Percentiles rank a stretch among this genome's conserved stretches.
phyloP scores from a whole-genome alignment of 2,329 filamentous ascomycete species.

The Didymella lethalis region DNA sequence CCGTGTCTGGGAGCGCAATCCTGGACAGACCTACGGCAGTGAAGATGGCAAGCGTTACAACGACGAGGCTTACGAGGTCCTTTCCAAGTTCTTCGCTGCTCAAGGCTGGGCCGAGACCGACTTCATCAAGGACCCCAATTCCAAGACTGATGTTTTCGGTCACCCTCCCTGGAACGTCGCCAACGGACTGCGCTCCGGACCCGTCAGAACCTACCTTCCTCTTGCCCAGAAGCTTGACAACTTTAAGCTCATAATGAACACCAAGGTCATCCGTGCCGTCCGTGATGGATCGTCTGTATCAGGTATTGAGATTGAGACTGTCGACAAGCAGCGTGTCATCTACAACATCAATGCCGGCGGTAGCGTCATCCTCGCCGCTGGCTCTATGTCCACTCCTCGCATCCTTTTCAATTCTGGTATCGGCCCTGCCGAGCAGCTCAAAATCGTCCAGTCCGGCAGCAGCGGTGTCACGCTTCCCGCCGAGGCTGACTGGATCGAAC shows the following conservation, averaged over 20 bases:
- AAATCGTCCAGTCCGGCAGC: conserved; percentile 53
- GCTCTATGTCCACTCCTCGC: conserved; percentile 72
- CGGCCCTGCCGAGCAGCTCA: conserved; percentile 62
- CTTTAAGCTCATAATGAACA: conserved; percentile 72
- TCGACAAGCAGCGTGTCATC: conserved; percentile 51
- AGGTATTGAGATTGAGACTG: conserved; percentile 66
- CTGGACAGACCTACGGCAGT: conserved; percentile 71
- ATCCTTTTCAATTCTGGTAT: conserved; percentile 74
- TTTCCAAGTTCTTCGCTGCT: conserved; percentile 65
- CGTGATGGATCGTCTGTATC: conserved; percentile 68
- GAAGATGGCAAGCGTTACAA: conserved; percentile 70
- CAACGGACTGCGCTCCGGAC: conserved; percentile 71
- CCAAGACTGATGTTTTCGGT: conserved; percentile 67
- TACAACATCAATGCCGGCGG: conserved; percentile 67
- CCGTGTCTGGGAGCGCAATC: conserved; percentile 75
- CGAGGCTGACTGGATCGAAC: conserved; percentile 57
- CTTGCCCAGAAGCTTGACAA: conserved; percentile 66
- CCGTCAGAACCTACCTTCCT: conserved; percentile 74
- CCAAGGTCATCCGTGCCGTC: conserved; percentile 69
- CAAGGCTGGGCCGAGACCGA: conserved; percentile 71
- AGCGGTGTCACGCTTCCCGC: conserved; percentile 54
- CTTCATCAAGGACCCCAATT: conserved; percentile 65
- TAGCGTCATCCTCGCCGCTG: conserved; percentile 71
- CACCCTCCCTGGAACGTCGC: conserved; percentile 72
- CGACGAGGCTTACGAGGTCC: conserved; percentile 69